Conservation (phyloP, 441 rosid genomes). For the Metrosideros polymorpha region DNA sequence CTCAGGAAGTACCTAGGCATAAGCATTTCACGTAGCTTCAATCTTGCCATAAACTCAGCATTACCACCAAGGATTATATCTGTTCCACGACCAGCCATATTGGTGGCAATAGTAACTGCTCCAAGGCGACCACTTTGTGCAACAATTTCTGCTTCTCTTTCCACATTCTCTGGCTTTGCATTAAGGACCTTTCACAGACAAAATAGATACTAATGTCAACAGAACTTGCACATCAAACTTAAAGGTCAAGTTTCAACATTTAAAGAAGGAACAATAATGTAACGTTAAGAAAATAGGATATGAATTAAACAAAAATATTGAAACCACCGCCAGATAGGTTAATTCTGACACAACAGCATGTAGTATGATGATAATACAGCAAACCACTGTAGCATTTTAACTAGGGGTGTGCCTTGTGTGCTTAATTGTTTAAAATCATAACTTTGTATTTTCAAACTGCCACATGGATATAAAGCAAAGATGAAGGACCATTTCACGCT, state of each 20-base stretch:
- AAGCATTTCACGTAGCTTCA: constrained; percentile 94
- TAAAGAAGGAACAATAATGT: background rate
- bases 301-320: background rate
- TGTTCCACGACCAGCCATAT: constrained; percentile 99
- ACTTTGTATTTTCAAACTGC: background rate
- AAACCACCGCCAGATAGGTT: background rate
- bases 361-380: background rate
- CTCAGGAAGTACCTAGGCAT: constrained; percentile 80
- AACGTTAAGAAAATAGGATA: background rate
- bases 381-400: background rate
- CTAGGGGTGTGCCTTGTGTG: background rate
- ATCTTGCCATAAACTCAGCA: constrained; percentile 97
- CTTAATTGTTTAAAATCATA: background rate
- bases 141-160: constrained; percentile 99
- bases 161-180: constrained; percentile 99
- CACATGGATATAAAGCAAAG: background rate
- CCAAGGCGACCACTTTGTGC: constrained; percentile 98
- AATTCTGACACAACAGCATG: background rate
- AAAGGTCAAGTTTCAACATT: background rate
- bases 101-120: constrained; percentile 95
- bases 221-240: background rate
- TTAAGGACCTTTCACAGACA: constrained; percentile 68
- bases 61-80: constrained; percentile 97
- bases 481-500: background rate
- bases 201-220: constrained; percentile 4